Evolutionary conservation across 2,329 filamentous ascomycete species (phyloP).

Genomic region (Clonostachys solani): DNA sequence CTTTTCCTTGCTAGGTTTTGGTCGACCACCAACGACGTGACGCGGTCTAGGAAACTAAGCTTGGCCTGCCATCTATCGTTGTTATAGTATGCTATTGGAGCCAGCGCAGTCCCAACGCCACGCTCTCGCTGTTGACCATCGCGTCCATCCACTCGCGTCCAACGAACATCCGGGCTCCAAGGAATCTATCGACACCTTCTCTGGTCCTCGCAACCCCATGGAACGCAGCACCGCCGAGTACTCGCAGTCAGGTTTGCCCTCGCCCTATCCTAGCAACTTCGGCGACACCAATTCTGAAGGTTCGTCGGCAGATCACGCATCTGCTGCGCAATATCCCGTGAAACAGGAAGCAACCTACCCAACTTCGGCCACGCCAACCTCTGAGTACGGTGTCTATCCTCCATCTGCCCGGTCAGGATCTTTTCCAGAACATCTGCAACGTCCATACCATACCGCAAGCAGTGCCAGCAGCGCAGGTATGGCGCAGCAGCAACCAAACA

Average conservation of each 20-base stretch:
- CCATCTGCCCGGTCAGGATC: conserved; percentile 72
- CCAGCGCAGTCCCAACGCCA: too few species aligned
- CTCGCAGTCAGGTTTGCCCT: conserved; percentile 84
- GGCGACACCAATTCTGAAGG: conserved; percentile 78
- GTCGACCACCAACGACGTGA: conserved; percentile 17
- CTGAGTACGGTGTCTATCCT: conserved; percentile 81
- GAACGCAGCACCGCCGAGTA: conserved; percentile 68
- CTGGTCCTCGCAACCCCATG: conserved; percentile 35
- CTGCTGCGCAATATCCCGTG: conserved; percentile 85
- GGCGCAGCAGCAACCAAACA: conserved; percentile 87
- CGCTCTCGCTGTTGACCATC: conserved; percentile 8
- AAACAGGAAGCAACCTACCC: conserved; percentile 80
- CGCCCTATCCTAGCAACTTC: conserved; percentile 63
- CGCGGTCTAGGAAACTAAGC: conserved; percentile 17
- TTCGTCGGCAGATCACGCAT: conserved; percentile 82
- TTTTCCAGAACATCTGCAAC: conserved; percentile 77
- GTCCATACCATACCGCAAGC: conserved; percentile 76
- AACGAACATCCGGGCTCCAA: conserved; percentile 11
- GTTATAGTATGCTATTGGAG: background rate
- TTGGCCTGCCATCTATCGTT: background rate
- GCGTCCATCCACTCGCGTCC: conserved; percentile 9
- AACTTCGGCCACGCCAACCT: conserved; percentile 77
- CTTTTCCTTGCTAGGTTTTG: conserved; percentile 10
- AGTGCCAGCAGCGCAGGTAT: conserved; percentile 78
- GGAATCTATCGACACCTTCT: conserved; percentile 15